Evolutionary conservation across 495 filamentous ascomycete genomes (phyloP).

Genomic region (Cercophora samala): DNA sequence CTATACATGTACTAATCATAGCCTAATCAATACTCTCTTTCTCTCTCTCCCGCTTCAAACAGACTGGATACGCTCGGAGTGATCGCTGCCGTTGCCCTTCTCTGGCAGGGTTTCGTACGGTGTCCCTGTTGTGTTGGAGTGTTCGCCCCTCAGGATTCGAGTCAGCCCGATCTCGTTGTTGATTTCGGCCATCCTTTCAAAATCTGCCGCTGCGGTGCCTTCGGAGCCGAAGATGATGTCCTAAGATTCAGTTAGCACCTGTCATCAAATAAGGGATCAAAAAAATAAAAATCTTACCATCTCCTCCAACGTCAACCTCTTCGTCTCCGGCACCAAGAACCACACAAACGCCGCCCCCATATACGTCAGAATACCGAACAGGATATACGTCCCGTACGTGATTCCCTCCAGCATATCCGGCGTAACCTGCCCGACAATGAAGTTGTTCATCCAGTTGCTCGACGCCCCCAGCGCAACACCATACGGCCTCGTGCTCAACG

Average conservation of each 20-base stretch:
- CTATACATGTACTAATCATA: neutral
- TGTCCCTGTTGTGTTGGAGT: conserved; percentile 19
- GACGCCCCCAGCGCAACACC: conserved; percentile 69
- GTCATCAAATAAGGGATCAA: neutral
- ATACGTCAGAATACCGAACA: conserved; percentile 71
- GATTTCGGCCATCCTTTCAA: conserved; percentile 69
- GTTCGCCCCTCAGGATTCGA: conserved; percentile 35
- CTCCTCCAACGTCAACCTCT: conserved; percentile 57
- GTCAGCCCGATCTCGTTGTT: conserved; percentile 66
- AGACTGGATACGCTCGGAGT: neutral
- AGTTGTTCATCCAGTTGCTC: conserved; percentile 55
- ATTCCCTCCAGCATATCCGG: conserved; percentile 70
- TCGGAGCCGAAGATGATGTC: conserved; percentile 75
- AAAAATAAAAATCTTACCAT: conserved; percentile 48
- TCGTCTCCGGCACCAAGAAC: conserved; percentile 74
- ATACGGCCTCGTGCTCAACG: conserved; percentile 67
- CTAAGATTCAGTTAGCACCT: conserved; percentile 34
- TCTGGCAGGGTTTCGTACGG: conserved; percentile 28
- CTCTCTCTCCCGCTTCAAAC: neutral
- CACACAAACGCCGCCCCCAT: conserved; percentile 68
- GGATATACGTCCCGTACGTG: conserved; percentile 73
- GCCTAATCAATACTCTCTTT: neutral
- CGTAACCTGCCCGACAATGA: conserved; percentile 67
- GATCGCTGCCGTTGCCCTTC: conserved; percentile 19
- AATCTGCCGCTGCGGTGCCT: conserved; percentile 65